Evolutionary conservation across 371 early-diverging fungal genomes (phyloP), one percentile per base, ranked within the genome.

Genomic region (Edhazardia aedis): DNA sequence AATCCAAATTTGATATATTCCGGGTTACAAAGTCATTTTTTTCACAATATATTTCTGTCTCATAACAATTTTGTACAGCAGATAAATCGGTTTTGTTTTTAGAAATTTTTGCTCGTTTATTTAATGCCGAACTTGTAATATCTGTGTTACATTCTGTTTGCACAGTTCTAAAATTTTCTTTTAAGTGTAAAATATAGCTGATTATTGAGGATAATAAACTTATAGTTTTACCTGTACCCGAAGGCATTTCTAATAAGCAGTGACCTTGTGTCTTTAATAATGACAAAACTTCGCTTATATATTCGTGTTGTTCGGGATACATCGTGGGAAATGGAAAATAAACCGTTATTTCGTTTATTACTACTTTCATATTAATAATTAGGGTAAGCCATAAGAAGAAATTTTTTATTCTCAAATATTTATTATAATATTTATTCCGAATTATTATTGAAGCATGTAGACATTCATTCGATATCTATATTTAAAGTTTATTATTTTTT

Each of bases 221-320:
- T 7, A 94, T 78, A 0, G 99, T 98, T 72, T 98, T 98, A 12
- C 99, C 99, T 0, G 96, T 93, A 37, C 99, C 96, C 14, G 93
- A 93, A 47, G 96, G 95, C 92, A 95, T 95, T 76, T 98, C 96
- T 14, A 98, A 76, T 45, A 94, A 76, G 59, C 84, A 82, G 62
- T 88, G 87, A 27, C 93, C 90, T 81, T 84, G 40, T 21, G 80
- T 82, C 70, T 91, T 90, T 39, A 95, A 73, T 7, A 84, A 78
- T 53, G 76, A 77, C 65, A 92, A 90, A 39, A 95, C 73, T 66
- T 88, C 88, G 55, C 80, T 78, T 86, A 98, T 95, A 76, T 98
- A 95, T 22, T 84, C 81, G 75, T 84, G 85, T 66, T 98, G 96
- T 64, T 98, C 99, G 9, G 96, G 96, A 65, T 93, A 95, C 64